These are phyloP conservation scores for Glycine soja DNA, from an alignment of 306 rosid genomes.

Conservation along the genomic window DNA sequence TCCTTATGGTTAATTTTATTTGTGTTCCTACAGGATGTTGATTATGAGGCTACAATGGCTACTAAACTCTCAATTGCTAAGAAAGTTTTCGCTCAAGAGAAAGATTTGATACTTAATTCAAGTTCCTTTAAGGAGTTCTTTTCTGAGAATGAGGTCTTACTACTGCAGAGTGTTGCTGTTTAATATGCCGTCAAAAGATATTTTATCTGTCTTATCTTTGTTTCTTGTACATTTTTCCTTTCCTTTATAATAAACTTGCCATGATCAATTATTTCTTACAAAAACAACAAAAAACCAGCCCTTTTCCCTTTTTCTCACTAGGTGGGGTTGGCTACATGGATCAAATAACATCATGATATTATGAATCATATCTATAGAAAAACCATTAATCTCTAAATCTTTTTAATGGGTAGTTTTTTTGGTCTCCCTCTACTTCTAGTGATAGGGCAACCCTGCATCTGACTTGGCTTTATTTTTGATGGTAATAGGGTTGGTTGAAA, in stretches of 20 bases:
- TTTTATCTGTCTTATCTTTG: conserved; percentile 20
- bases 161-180: conserved; percentile 27
- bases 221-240: background rate
- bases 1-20: conserved; percentile 30
- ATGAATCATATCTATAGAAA: background rate
- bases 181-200: conserved; percentile 28
- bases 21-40: conserved; percentile 72
- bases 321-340: background rate
- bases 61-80: conserved; percentile 84
- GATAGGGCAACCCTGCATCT: background rate
- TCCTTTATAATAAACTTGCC: conserved; percentile 32
- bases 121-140: conserved; percentile 74
- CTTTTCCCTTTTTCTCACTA: background rate
- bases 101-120: conserved; percentile 73
- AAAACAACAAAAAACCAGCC: background rate
- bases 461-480: conserved; percentile 49
- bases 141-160: conserved; percentile 81
- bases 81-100: conserved; percentile 79
- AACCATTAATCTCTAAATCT: background rate
- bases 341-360: background rate
- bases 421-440: background rate
- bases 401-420: background rate
- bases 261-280: background rate
- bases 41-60: conserved; percentile 86
- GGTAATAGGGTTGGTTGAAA: conserved; percentile 87